These are phyloP conservation scores for Lachancea nothofagi DNA, from an alignment of 805 yeast species.

Conservation along the genomic window DNA sequence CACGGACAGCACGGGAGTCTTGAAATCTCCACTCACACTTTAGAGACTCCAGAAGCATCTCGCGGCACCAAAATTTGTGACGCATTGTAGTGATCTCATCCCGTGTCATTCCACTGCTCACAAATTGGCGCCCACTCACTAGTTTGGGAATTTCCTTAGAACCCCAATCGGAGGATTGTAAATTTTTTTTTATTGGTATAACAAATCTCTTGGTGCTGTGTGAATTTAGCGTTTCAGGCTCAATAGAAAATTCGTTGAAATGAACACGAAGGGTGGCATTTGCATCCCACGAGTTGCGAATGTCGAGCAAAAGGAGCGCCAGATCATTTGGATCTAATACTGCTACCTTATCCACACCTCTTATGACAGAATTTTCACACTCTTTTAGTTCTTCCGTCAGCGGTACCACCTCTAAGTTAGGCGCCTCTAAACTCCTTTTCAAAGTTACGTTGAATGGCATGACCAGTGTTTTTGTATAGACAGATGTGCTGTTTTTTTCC, in stretches of 20 bases:
- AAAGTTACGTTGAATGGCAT: constrained; percentile 33
- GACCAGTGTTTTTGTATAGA: constrained; percentile 22
- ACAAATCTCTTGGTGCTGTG: constrained; percentile 53
- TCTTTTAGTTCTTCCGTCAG: constrained; percentile 33
- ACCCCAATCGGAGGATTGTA: constrained; percentile 27
- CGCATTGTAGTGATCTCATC: constrained; percentile 53
- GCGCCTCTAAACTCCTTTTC: constrained; percentile 57
- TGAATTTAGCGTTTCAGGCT: constrained; percentile 34
- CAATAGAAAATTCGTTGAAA: constrained; percentile 29
- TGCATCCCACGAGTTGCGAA: constrained; percentile 77
- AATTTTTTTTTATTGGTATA: constrained; percentile 61
- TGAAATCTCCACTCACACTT: constrained; percentile 57
- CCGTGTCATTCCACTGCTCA: constrained; percentile 43
- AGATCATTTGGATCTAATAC: constrained; percentile 42
- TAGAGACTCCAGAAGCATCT: constrained; percentile 52
- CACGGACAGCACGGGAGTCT: constrained; percentile 14
- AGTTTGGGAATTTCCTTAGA: constrained; percentile 61
- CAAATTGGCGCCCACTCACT: constrained; percentile 57
- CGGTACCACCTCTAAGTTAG: constrained; percentile 69
- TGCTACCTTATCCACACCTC: constrained; percentile 11
- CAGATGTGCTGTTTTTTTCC: constrained; percentile 12
- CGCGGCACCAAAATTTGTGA: constrained; percentile 77
- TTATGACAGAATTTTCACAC: constrained; percentile 19
- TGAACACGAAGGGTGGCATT: constrained; percentile 37
- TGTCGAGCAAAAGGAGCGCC: constrained; percentile 63